A percentile compares a stretch with the other conserved stretches of the same genome.
These are phyloP conservation scores for Trichophyton rubrum DNA, from an alignment of 2,329 filamentous ascomycete genomes.

Conservation along the genomic window DNA sequence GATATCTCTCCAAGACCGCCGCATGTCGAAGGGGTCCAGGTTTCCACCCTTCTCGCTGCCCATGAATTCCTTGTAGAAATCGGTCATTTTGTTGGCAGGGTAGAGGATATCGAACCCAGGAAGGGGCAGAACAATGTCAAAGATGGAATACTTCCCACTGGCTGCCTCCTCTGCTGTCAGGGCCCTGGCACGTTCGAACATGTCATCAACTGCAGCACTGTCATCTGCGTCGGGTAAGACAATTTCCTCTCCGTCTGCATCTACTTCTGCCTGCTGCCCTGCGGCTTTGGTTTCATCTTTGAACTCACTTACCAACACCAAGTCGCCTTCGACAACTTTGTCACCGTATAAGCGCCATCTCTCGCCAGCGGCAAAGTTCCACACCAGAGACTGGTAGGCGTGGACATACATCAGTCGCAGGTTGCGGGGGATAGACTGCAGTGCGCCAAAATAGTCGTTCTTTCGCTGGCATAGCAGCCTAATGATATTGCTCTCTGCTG, in stretches of 20 bases:
- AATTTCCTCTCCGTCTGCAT: slow-evolving; percentile 54
- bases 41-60: slow-evolving; percentile 59
- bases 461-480: slow-evolving; percentile 51
- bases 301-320: slow-evolving; percentile 57
- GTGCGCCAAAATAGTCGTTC: slow-evolving; percentile 66
- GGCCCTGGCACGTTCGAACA: slow-evolving; percentile 56
- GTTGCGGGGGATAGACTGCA: slow-evolving; percentile 67
- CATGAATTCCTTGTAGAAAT: slow-evolving; percentile 83
- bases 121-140: slow-evolving; percentile 81
- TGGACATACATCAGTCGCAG: slow-evolving; percentile 91
- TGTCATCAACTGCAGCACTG: slow-evolving; percentile 40
- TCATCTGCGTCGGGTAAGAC: slow-evolving; percentile 48
- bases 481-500: slow-evolving; percentile 67
- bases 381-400: slow-evolving; percentile 88
- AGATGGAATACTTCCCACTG: slow-evolving; percentile 65
- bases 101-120: slow-evolving; percentile 86
- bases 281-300: slow-evolving; percentile 18
- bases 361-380: slow-evolving; percentile 74
- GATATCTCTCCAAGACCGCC: slow-evolving; percentile 70
- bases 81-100: slow-evolving; percentile 68
- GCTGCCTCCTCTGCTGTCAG: slow-evolving; percentile 66
- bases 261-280: slow-evolving; percentile 30
- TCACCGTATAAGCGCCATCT: slow-evolving; percentile 66
- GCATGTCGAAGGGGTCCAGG: slow-evolving; percentile 77
- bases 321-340: slow-evolving; percentile 69